phyloP scores from a whole-genome alignment of 2,329 filamentous ascomycete genomes.

The Microcera coccophila region DNA sequence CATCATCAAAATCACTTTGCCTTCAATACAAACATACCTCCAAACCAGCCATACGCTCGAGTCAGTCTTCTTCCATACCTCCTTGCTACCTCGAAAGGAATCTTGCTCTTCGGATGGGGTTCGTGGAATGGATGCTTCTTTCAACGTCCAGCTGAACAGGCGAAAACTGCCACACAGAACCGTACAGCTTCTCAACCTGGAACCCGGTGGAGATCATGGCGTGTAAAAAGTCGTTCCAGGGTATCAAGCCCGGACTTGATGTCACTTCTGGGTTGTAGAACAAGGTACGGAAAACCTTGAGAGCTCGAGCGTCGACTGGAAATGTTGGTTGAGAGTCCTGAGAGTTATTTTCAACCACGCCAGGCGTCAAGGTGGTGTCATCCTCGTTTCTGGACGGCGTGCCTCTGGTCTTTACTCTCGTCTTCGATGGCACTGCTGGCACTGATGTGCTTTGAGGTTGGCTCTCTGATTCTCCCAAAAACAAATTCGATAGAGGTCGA shows the following conservation, averaged over 20 bases:
- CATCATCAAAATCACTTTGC: background rate
- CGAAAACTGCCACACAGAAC: conserved; percentile 58
- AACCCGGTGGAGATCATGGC: conserved; percentile 52
- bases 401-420: conserved; percentile 20
- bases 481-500: conserved; percentile 25
- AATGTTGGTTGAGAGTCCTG: conserved; percentile 12
- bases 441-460: background rate
- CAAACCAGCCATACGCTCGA: conserved; percentile 49
- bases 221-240: conserved; percentile 52
- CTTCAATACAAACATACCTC: conserved; percentile 39
- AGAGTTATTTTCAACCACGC: background rate
- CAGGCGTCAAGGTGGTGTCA: background rate
- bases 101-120: conserved; percentile 52
- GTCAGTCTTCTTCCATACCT: conserved; percentile 46
- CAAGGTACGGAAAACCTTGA: conserved; percentile 38
- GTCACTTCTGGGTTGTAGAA: conserved; percentile 37
- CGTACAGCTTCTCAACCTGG: conserved; percentile 52
- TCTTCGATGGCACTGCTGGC: conserved; percentile 6
- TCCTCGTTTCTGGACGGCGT: background rate
- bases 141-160: conserved; percentile 39
- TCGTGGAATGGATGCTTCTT: conserved; percentile 58
- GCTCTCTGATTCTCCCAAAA: conserved; percentile 5
- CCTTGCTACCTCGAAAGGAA: conserved; percentile 45
- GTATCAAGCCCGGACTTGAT: conserved; percentile 44
- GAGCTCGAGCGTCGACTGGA: conserved; percentile 28